A percentile compares a stretch with the other conserved stretches of the same genome.
Conservation (phyloP, 2,329 filamentous ascomycete species). For the Arthrinium phaeospermum region DNA sequence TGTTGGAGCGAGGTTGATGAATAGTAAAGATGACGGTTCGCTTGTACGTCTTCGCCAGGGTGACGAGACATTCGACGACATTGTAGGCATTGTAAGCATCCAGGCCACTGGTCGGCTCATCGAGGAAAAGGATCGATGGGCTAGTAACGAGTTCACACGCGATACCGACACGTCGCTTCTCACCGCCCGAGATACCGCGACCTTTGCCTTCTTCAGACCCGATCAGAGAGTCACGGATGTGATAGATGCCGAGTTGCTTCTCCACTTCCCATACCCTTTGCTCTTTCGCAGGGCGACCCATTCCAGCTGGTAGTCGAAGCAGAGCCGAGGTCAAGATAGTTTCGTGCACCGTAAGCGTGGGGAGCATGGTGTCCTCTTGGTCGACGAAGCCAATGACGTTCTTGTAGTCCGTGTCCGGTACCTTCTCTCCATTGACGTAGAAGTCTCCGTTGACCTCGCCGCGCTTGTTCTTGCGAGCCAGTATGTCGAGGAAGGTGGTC, state of each 20-base stretch:
- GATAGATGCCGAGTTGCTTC: conserved; percentile 90
- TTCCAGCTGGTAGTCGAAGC: conserved; percentile 87
- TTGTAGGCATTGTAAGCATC: conserved; percentile 99
- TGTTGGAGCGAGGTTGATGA: conserved; percentile 96
- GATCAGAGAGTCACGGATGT: conserved; percentile 93
- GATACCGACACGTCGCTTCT: conserved; percentile 95
- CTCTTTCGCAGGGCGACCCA: conserved; percentile 87
- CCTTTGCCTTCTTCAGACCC: conserved; percentile 94
- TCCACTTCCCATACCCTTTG: conserved; percentile 92
- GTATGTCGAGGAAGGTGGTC: conserved; percentile 94
- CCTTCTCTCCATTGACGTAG: conserved; percentile 91
- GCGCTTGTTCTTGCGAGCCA: conserved; percentile 96
- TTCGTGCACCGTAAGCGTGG: conserved; percentile 95
- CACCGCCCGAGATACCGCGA: conserved; percentile 94
- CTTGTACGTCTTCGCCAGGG: conserved; percentile 93
- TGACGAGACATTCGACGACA: conserved; percentile 94
- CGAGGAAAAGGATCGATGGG: conserved; percentile 94
- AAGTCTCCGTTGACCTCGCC: conserved; percentile 81
- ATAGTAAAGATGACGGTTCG: conserved; percentile 98
- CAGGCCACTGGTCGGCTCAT: conserved; percentile 94
- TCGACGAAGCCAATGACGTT: conserved; percentile 96
- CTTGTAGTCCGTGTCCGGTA: conserved; percentile 83
- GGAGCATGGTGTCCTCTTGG: conserved; percentile 96
- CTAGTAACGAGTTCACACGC: conserved; percentile 98
- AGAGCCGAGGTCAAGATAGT: conserved; percentile 95